phyloP scores from a whole-genome alignment of 1,139 yeast species.

The Hyphopichia fennica region DNA sequence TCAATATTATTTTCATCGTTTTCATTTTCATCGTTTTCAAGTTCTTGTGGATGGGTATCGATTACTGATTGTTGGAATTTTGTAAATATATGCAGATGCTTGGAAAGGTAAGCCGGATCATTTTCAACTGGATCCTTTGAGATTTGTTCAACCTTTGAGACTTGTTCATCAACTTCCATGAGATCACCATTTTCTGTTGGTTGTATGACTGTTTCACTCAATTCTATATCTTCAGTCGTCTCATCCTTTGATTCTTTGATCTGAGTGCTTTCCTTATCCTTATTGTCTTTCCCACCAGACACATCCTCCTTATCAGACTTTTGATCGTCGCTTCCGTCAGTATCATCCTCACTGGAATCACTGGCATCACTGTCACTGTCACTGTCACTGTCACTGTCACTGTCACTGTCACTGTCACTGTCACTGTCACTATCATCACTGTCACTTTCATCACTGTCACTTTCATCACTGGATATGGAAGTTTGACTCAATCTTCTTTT shows the following conservation, averaged over 20 bases:
- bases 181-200: not conserved
- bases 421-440: not conserved
- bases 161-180: conserved; percentile 2
- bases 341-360: not conserved
- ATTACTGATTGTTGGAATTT: conserved; percentile 24
- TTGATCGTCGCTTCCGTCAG: not conserved
- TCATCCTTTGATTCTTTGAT: not conserved
- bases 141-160: conserved; percentile 5
- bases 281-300: too few species aligned
- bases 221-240: not conserved
- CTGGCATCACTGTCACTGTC: not conserved
- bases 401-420: not conserved
- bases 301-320: not conserved
- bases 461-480: conserved; percentile 8
- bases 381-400: not conserved
- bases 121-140: conserved; percentile 7
- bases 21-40: conserved; percentile 4
- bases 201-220: not conserved
- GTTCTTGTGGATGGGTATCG: not conserved
- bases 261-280: not conserved
- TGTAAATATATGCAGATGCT: conserved; percentile 29
- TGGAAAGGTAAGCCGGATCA: conserved; percentile 23
- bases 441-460: not conserved
- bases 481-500: conserved; percentile 19
- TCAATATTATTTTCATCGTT: conserved; percentile 20